Evolutionary conservation across 768 basidiomycete genomes (phyloP).

Genomic region (Panaeolus papilionaceus): DNA sequence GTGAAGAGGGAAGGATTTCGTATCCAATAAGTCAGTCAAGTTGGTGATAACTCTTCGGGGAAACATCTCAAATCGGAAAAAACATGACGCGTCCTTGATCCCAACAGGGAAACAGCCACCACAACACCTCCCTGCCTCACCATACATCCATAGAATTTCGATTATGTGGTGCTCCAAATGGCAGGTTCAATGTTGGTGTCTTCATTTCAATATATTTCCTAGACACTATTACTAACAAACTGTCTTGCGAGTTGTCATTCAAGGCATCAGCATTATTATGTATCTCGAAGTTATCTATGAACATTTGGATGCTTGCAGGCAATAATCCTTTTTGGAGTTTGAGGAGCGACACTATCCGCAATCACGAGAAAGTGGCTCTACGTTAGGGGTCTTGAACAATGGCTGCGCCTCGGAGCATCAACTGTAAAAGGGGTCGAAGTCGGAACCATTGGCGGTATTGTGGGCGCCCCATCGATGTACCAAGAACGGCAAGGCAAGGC

Average conservation of each 20-base stretch:
- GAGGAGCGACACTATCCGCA: background rate
- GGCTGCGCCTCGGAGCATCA: too few relatives aligned
- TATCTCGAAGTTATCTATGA: background rate
- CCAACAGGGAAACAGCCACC: background rate
- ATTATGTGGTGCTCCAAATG: background rate
- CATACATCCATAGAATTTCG: background rate
- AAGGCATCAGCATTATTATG: background rate
- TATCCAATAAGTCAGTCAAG: background rate
- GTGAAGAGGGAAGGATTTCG: background rate
- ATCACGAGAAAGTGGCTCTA: background rate
- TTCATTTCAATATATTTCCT: background rate
- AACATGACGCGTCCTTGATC: background rate
- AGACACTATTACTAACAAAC: background rate
- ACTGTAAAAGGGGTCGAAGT: background rate
- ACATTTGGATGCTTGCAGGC: background rate
- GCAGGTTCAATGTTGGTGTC: background rate
- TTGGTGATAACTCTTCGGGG: background rate
- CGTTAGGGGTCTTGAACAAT: background rate
- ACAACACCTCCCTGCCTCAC: background rate
- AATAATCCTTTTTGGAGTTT: background rate
- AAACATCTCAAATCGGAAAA: conserved; percentile 11
- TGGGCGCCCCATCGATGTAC: background rate
- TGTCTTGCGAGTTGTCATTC: background rate
- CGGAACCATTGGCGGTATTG: background rate
- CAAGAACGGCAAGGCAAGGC: background rate